Evolutionary conservation across 257 asterid genomes (phyloP), one percentile per base, ranked within the genome.

Genomic region (Solanum chiquidenum): DNA sequence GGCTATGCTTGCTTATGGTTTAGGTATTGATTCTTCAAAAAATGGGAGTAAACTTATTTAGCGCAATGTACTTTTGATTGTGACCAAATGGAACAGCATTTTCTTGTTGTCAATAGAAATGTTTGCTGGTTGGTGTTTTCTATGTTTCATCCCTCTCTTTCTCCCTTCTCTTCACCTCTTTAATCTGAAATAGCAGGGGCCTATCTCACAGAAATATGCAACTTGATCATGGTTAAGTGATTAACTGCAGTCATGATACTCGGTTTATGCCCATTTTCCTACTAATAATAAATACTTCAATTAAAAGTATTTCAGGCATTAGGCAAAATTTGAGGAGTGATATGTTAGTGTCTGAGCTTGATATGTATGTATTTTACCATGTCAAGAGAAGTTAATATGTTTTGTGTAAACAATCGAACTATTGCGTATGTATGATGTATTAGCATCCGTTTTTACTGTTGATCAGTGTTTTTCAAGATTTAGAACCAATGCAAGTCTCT

Each of bases 1-100:
- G 95, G 96, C 98, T 42, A 97, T 97, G 98, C 38, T 95, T 72
- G 98, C 99, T 79, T 97, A 95, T 73, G 99, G 99, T 55, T 85
- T 88, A 84, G 85, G 89, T 71, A 83, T 55, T 69, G 12, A 34
- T 37, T 20, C 84, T 13, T 83, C 46, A 73, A 21, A 86, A n/a
- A 31, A 49, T 64, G 83, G 35, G 69, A 55, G 16, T 52, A 29
- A n/a, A 13, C 9, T 52, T 79, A 37, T 74, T 13, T 73, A 52
- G 8, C 37, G 40, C 21, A 73, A 72, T 73, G 66, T 86, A 44
- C 37, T 84, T 49, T 84, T 68, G 69, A 31, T 49, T 49, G 44
- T 49, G 86, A 82, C 44, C 86, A 49, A 82, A 52, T 46, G 31
- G 31, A 52, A 82, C 31, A 82, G 6, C 44, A 11, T 29, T 20